Base-by-base conservation (phyloP, 75 land plant genomes). In the Azolla pinnata region DNA sequence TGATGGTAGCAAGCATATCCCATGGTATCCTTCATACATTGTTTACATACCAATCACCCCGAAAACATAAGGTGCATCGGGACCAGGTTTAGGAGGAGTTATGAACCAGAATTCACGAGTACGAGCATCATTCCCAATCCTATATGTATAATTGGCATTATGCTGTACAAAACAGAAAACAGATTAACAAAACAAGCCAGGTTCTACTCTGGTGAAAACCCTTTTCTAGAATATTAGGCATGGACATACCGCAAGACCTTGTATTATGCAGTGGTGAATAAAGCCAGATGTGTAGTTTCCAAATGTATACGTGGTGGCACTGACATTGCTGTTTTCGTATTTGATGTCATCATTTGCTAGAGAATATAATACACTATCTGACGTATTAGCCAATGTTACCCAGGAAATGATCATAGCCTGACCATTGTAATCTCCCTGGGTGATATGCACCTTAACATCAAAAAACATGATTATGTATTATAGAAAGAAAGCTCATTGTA, bases 371-470 rank as follows among this genome's bases (percentile, higher is more conserved):
- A 90, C 88, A 63, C 64, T 65, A 8, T 69, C 68, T 1, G 56
- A 28, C 18, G 79, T 84, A 50, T 74, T 77, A 47, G 77, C 77
- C 28, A 38, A 60, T 4, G 61, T 12, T 29, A 90, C 85, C 83
- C 93, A 90, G 29, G 95, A 84, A 21, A 90, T 62, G 8, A 90
- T 81, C 21, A 90, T 77, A 35, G 93, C 85, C 25, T 57, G 75
- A 24, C 97, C 97, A 51, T 84, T 83, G 65, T 83, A 79, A 62
- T 87, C 88, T 45, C 97, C 97, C 71, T 90, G 97, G 12, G 88
- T 87, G 23, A 90, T 70, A 76, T 81, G 87, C 29, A 90, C 96
- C 96, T 90, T n/a, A 24, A 65, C 49, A 18, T 16, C 44, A 8
- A 23, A 25, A 17, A 4, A 44, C 2, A 33, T 14, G n/a, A n/a